Evolutionary conservation across 768 basidiomycete genomes (phyloP).

Genomic region (Boletus insuetus): DNA sequence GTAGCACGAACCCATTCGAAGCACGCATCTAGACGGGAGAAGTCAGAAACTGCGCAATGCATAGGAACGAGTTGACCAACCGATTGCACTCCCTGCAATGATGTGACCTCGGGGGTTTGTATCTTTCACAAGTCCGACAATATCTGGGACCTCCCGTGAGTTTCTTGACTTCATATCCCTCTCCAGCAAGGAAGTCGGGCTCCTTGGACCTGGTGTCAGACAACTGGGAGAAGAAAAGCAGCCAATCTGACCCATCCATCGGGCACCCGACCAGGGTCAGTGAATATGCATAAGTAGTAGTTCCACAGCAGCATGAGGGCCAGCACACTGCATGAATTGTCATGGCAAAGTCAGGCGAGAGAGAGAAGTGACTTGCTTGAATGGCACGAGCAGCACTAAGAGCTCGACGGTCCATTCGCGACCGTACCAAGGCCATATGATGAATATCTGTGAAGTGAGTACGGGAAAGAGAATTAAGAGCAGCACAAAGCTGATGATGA

Average conservation of each 20-base stretch:
- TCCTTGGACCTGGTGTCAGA: conserved; percentile 36
- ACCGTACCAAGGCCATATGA: conserved; percentile 94
- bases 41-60: conserved; percentile 1
- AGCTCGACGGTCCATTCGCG: conserved; percentile 69
- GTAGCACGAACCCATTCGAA: conserved; percentile 75
- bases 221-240: not conserved
- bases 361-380: conserved; percentile 66
- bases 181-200: conserved; percentile 64
- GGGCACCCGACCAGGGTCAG: conserved; percentile 86
- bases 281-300: conserved; percentile 79
- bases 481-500: conserved; percentile 68
- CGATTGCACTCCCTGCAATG: conserved; percentile 88
- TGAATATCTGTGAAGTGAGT: conserved; percentile 84
- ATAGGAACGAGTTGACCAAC: conserved; percentile 38
- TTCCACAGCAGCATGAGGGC: conserved; percentile 83
- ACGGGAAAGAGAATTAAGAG: conserved; percentile 83
- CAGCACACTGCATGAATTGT: conserved; percentile 49
- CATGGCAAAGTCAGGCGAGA: conserved; percentile 5
- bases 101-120: conserved; percentile 88
- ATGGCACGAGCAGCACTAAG: conserved; percentile 73
- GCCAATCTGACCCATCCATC: conserved; percentile 59
- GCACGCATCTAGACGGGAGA: conserved; percentile 56
- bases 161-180: conserved; percentile 89
- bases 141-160: conserved; percentile 78
- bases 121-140: conserved; percentile 81